Base-by-base conservation (phyloP, 768 basidiomycete species). In the Rhizopogon vulgaris region DNA sequence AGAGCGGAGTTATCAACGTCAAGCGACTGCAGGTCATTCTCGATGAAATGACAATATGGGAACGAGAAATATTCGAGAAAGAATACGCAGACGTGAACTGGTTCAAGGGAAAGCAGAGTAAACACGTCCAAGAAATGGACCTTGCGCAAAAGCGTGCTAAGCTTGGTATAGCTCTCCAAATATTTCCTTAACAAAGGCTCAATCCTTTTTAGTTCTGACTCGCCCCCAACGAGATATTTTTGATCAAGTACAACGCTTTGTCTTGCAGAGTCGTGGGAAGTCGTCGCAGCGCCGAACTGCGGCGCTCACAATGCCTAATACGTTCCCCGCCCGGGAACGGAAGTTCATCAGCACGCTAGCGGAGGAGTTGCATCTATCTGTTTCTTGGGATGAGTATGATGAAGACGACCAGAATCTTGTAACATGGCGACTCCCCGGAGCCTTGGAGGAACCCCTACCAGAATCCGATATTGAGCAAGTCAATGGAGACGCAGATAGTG, bases 331-430 rank as follows among this genome's bases (percentile, higher is more conserved):
- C 4, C 75, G 83, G 38, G 94, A 98, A 56, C 78, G 88, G 39
- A 75, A 73, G 45, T 97, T 97, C 62, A 83, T 98, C 32, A 76
- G 71, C 37, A 82, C 79, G 25, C 74, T 99, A 18, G 84, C 87
- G 5, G 77, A 80, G 38, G 85, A 93, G 43, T 67, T 98, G 40
- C 84, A 90, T 63, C 77, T 98, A 11, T 76, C 69, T 18, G 63
- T 94, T 25, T 74, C 85, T n/a, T 99, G 94, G 92, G 95, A 98
- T 63, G 94, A 94, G 63, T 94, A 84, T 58, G 88, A 94, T 55
- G 88, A 87, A 6, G 73, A 90, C 41, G 89, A 90, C 54, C 75
- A 82, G 62, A 90, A 90, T 60, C 62, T 94, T 24, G 80, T 89
- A 38, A 85, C 84, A 17, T 82, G 78, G 74, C 66, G 78, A 40